Percentiles rank a stretch among this genome's conserved stretches.
Conservation (phyloP, 2,329 filamentous ascomycete genomes). For the Trichoderma endophyticum region DNA sequence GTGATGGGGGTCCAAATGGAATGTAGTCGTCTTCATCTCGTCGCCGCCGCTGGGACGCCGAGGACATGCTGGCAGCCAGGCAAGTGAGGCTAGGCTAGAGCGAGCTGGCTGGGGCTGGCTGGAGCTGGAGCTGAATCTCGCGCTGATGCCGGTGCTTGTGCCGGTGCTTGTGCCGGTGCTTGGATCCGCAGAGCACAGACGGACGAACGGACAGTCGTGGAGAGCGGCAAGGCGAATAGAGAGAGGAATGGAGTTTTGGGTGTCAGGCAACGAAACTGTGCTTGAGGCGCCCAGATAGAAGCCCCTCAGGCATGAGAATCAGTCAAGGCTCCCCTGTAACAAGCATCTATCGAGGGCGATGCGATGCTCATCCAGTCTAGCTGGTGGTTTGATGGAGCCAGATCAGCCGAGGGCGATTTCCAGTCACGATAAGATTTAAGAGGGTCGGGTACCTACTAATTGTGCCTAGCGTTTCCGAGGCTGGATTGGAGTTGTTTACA, state of each 20-base stretch:
- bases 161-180: neutral
- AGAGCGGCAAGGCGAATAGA: neutral
- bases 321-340: neutral
- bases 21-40: conserved; percentile 16
- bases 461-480: neutral
- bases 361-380: neutral
- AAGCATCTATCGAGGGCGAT: neutral
- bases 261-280: neutral
- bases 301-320: neutral
- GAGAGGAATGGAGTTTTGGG: neutral
- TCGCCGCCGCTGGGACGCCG: conserved; percentile 6
- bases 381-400: neutral
- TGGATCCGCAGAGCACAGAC: neutral
- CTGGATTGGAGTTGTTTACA: neutral
- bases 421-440: neutral
- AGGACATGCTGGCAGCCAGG: conserved; percentile 11
- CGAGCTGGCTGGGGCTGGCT: neutral
- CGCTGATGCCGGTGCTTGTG: neutral
- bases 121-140: neutral
- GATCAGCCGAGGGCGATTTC: neutral
- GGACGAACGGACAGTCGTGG: neutral
- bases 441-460: neutral
- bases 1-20: conserved; percentile 14
- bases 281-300: neutral
- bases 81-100: neutral